Base-by-base conservation (phyloP, 2,329 filamentous ascomycete species). In the Trichoderma semiorbis region DNA sequence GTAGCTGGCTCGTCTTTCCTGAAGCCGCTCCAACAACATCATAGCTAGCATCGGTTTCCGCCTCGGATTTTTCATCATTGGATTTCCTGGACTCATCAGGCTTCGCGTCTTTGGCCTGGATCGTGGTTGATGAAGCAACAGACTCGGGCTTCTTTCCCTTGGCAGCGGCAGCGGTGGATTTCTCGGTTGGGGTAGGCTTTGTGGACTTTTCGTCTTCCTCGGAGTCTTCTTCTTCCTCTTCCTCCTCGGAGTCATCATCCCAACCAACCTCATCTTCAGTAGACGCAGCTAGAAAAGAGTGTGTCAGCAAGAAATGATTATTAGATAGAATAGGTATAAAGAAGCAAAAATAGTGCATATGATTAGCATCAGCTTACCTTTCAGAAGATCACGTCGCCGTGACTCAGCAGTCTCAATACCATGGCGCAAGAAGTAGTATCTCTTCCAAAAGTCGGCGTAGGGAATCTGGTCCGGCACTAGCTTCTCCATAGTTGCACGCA, bases 1-100 rank as follows among this genome's bases (percentile, higher is more conserved):
- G 92, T 21, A 94, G 91, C 75, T 93, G 92, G 80, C 93, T 97
- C 47, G 91, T 90, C 58, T 89, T 88, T 63, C 92, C 93, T 66
- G 92, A 95, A 60, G 90, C 85, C 7, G 91, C 91, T 8, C 92
- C 92, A 60, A 99, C 94, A 39, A 99, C 87, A 80, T 99, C 96
- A 80, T 99, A 99, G 83, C 94, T 97, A 21, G 93, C 93, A 77
- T 99, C 96, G 79, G 95, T 98, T 77, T 96, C 96, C 8, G 94
- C 90, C 76, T 96, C 93, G 30, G 93, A 97, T 80, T 95, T 94
- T 80, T 94, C 92, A 78, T 97, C 94, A 77, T 97, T 92, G 30
- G 94, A 97, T 77, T 87, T 89, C 62, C 93, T 91, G 21, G 90
- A 84, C 76, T 92, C 89, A 34, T 83, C 70, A 28, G 90, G 86